Base-by-base conservation (phyloP, 352 stramenopile species). In the Pythium periplocum region DNA sequence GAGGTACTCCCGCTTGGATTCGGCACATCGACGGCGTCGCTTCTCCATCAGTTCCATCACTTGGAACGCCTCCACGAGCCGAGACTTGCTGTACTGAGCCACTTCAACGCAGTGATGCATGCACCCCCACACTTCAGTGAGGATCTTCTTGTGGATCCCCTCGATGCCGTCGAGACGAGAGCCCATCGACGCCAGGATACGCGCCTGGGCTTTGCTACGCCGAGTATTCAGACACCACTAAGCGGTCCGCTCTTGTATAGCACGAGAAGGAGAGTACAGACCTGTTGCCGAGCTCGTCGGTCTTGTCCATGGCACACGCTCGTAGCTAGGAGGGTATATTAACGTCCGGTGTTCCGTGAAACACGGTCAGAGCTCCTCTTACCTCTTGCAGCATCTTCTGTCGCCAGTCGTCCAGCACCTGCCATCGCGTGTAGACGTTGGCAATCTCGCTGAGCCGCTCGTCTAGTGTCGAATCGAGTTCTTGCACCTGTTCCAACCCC, bases 371-470 rank as follows among this genome's bases (percentile, higher is more conserved):
- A 48, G 10, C 11, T 44, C 1, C 35, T 52, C 37, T 7, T 40
- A 92, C 83, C 74, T 94, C 82, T 30, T 80, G 69, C 1, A 94
- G 63, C 62, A 91, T 92, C 36, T 83, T 88, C 51, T 94, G 84
- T 3, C 82, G 66, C 81, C 81, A 92, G 40, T 93, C 84, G 45
- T 92, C 84, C 2, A 89, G 82, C 30, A 69, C 48, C 45, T 88
- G 66, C 75, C 76, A 94, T 43, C 84, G 81, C 2, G 49, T 62
- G 63, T 91, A 94, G 10, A 83, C 71, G 7, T 71, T 62, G 26
- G 87, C 51, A 51, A 91, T 76, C 51, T 81, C 73, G 30, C 74
- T 62, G 12, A 82, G 49, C 1, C 66, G 57, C 33, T 66, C 55
- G 12, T 91, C 78, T 17, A 92, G 63, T 31, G 71, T 61, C 32